Evolutionary conservation across 2,329 filamentous ascomycete genomes (phyloP).

Genomic region (Magnaporthiopsis rhizophila): DNA sequence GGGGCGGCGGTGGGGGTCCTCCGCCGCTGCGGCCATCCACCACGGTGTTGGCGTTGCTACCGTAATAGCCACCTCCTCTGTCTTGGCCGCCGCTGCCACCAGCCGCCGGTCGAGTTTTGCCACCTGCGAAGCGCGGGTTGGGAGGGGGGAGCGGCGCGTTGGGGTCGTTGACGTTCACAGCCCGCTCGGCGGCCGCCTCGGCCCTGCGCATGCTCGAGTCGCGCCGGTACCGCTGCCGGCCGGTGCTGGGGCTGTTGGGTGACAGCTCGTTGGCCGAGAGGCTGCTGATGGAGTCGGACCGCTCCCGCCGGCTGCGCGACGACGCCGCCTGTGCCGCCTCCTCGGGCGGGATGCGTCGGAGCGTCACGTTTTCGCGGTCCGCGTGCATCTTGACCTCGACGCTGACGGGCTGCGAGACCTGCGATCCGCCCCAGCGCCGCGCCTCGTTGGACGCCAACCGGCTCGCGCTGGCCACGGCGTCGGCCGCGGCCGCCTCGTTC

Average conservation of each 20-base stretch:
- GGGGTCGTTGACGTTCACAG: constrained; percentile 24
- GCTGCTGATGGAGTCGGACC: constrained; percentile 43
- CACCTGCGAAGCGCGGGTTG: constrained; percentile 46
- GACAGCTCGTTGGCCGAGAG: constrained; percentile 46
- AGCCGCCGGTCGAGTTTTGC: constrained; percentile 22
- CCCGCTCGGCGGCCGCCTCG: constrained; percentile 38
- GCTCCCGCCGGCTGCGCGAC: constrained; percentile 27
- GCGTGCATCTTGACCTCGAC: constrained; percentile 54
- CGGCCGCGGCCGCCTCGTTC: constrained; percentile 37
- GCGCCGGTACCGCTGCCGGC: constrained; percentile 39
- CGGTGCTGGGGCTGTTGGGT: constrained; percentile 28
- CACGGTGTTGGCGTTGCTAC: background rate
- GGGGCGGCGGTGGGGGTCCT: constrained; percentile 14
- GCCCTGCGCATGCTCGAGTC: constrained; percentile 39
- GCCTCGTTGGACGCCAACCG: constrained; percentile 41
- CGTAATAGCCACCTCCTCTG: constrained; percentile 48
- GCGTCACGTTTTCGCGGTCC: constrained; percentile 53
- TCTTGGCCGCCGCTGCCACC: constrained; percentile 49
- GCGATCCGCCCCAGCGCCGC: constrained; percentile 18
- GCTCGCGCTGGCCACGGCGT: constrained; percentile 38
- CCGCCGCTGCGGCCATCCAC: background rate
- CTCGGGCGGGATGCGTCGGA: constrained; percentile 53
- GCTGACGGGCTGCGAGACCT: constrained; percentile 32
- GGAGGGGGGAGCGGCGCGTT: constrained; percentile 41
- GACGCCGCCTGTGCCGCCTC: constrained; percentile 40